Base-by-base conservation (phyloP, 768 basidiomycete genomes). In the Russula lepida region DNA sequence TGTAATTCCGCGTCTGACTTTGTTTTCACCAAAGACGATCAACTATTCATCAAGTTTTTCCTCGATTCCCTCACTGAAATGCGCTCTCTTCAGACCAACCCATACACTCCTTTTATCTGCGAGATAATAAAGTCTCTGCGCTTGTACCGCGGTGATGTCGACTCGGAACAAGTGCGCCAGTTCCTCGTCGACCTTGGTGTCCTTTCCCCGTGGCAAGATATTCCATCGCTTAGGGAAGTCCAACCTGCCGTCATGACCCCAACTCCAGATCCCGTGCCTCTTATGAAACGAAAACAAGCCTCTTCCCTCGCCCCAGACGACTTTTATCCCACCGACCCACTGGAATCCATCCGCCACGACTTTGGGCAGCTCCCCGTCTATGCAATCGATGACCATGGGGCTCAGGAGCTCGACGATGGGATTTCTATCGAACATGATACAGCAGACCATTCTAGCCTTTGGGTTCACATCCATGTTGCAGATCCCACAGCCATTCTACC, bases 361-460 rank as follows among this genome's bases (percentile, higher is more conserved):
- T 95, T 93, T 72, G 92, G 89, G 27, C 69, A 85, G 62, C 69
- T 87, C 64, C 83, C 82, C 0, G 90, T 92, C 5, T 98, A 86
- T 71, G 86, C 95, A 21, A 85, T 99, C 57, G 97, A 99, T 68
- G 89, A 92, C 62, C 64, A 77, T 0, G 70, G 68, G 7, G 94
- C 97, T 0, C 74, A 87, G 67, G 97, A 99, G 69, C 79, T 98
- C 23, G 97, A 99, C 69, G 97, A 99, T 70, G 97, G 93, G 2
- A 68, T 99, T 33, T 95, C 94, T 2, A 69, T 98, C 32, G 89
- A 95, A 64, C 69, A 74, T n/a, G 78, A 86, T 33, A 77, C 80
- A 5, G 73, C 74, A 4, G 83, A 88, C 51, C 81, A 83, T 2
- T 80, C 77, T 17, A 77, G 72, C 21, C 69, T 74, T 48, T 98